A percentile compares a stretch with the other conserved stretches of the same genome.
These are phyloP conservation scores for Arthrobotrys megalospora DNA, from an alignment of 2,329 filamentous ascomycete species.

Conservation along the genomic window DNA sequence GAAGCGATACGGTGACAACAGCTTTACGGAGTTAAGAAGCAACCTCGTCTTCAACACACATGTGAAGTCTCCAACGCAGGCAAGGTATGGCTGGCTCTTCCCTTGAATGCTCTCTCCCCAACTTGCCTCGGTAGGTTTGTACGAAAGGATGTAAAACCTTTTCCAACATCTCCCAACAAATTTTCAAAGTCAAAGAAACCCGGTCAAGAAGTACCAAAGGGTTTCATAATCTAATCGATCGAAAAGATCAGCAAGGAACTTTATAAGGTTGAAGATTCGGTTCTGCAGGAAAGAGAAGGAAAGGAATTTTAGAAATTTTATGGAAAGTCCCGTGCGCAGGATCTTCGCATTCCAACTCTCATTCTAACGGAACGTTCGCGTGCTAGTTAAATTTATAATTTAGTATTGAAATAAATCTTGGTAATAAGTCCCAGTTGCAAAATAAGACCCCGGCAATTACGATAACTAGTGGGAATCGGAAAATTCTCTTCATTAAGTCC, in stretches of 20 bases:
- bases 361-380: conserved; percentile 28
- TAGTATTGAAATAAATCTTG: neutral
- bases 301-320: conserved; percentile 1
- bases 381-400: conserved; percentile 27
- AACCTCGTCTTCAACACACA: conserved; percentile 52
- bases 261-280: neutral
- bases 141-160: neutral
- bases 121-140: conserved; percentile 26
- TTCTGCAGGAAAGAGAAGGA: conserved; percentile 2
- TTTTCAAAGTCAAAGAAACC: neutral
- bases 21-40: conserved; percentile 42
- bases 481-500: conserved; percentile 4
- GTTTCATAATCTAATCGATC: conserved; percentile 17
- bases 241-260: conserved; percentile 2
- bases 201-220: neutral
- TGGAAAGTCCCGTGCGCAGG: conserved; percentile 41
- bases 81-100: conserved; percentile 14
- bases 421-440: neutral
- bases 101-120: neutral
- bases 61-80: conserved; percentile 15
- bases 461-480: neutral
- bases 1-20: conserved; percentile 4
- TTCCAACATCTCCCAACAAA: conserved; percentile 32
- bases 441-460: neutral
- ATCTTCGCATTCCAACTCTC: conserved; percentile 32